Base-by-base conservation (phyloP, 2,329 filamentous ascomycete species). In the Nothophoma quercina region DNA sequence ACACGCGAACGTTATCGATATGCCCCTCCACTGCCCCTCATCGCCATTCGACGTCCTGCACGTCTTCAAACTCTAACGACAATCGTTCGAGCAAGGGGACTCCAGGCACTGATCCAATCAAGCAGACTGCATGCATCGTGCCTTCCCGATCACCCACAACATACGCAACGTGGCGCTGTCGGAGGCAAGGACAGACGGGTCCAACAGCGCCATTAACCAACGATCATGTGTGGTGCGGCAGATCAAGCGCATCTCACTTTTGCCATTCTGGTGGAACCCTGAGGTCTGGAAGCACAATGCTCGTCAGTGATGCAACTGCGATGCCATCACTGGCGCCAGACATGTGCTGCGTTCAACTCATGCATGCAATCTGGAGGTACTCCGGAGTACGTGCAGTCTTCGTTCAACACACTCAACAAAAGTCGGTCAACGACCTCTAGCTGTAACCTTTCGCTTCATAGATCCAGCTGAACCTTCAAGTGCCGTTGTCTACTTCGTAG, bases 101-200 rank as follows among this genome's bases (percentile, higher is more conserved):
- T 19, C 13, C 28, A 34, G 12, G 34, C 8, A 44, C 29, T 34
- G 33, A 10, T 44, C 44, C 44, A 45, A 54, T 49, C 39, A 44
- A 40, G 34, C 39, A 36, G 15, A 18, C 40, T 49, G 45, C 51
- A 49, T 49, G 34, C 40, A 41, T 34, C 40, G 41, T 41, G 39
- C 33, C 28, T 26, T 51, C 23, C 26, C 32, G 29, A 40, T 41
- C 30, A 35, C 35, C 44, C 40, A 49, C 35, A 49, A 29, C 30
- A 42, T 46, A 54, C 50, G 51, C 51, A 55, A 55, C 44, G 51
- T 55, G 51, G 51, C 51, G 51, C 40, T 23, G 34, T 45, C 46
- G 28, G 45, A 55, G 39, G 39, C 45, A 55, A 55, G 44, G 44
- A 41, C 44, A 41, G 22, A 41, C 29, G 45, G 34, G 32, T 23